Evolutionary conservation across 108 stramenopile genomes (phyloP), one percentile per base, ranked within the genome.

Genomic region (Fragilaria crotonensis): DNA sequence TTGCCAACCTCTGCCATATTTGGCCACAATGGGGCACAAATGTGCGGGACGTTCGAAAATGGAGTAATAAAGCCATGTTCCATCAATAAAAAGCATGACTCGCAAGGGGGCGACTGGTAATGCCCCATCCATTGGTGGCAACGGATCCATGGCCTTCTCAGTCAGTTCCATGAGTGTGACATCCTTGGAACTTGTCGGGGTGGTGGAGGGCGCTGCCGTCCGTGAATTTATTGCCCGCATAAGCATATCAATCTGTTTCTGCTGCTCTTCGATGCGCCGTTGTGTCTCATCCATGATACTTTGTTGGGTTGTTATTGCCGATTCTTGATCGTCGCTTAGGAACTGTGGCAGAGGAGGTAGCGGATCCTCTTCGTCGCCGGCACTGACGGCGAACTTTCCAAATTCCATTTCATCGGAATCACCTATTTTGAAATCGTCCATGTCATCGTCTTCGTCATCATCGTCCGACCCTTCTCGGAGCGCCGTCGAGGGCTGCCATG

Each of bases 21-120:
- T 79, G 52, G 59, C 53, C 25, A 58, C 28, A 1, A 94, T 80
- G 25, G 86, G 70, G 73, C 71, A 63, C 23, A 63, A 27, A 23
- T 67, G 47, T 25, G 62, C 64, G 32, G 68, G 57, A 44, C 84
- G 68, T 30, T 61, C 63, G 60, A 81, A 66, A 2, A 90, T 41
- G 27, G 77, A 74, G 62, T 94, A 94, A 59, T 94, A 94, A 4
- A 94, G 66, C 89, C 89, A 90, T n/a, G 93, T 94, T 19, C 89
- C 89, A 62, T 94, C 93, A 47, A 94, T 78, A 59, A 94, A 91
- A 14, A 94, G 54, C 85, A 87, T 94, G 33, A 79, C 82, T 62
- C 79, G 82, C 23, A 89, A 71, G 23, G 92, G 92, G 27, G 79
- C 63, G n/a, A 87, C 54, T 28, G 75, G n/a, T n/a, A n/a, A n/a